Base-by-base conservation (phyloP, 2,329 filamentous ascomycete genomes). In the Arthroderma sp. region DNA sequence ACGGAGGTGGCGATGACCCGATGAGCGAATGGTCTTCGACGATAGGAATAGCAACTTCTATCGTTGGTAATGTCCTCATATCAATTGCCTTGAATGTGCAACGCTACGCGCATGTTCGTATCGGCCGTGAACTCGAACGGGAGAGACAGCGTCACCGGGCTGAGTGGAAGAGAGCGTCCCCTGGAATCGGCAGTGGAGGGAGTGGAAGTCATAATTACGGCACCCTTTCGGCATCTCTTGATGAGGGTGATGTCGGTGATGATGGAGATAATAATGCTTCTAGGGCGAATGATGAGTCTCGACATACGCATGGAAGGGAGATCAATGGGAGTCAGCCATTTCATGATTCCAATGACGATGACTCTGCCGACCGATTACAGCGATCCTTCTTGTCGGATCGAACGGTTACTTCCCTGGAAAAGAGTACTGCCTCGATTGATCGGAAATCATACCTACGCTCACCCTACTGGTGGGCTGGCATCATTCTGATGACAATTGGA, bases 31-130 rank as follows among this genome's bases (percentile, higher is more conserved):
- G 50, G 50, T 94, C 87, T 39, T 93, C 87, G 28, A 71, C 96
- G 44, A 96, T 98, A 58, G 91, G 91, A 55, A 95, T 98, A 57
- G 66, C 89, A 44, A 94, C 88, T 2, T 88, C 91, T 42, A 93
- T 98, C 57, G 75, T 83, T 42, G 91, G 91, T 45, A 98, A 98
- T 57, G 71, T 95, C 31, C 74, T 98, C 43, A 96, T 98, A 53
- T 94, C 89, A 1, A 80, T 98, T 50, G 91, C 91, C 8, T 77
- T 98, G 49, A 98, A 98, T 60, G 89, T 93, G 41, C 91, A 98
- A 65, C 80, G 91, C 52, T 96, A 96, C 61, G 89, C 91, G 31
- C 91, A 98, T 60, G 85, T 91, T 46, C 77, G 82, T 46, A 74
- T 98, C 49, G 79, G 85, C 50, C 74, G 80, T 54, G 80, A 88